Percentiles rank a stretch among this genome's conserved stretches.
Evolutionary conservation across 2,329 filamentous ascomycete species (phyloP).

Genomic region (Aspergillus puulaauensis): DNA sequence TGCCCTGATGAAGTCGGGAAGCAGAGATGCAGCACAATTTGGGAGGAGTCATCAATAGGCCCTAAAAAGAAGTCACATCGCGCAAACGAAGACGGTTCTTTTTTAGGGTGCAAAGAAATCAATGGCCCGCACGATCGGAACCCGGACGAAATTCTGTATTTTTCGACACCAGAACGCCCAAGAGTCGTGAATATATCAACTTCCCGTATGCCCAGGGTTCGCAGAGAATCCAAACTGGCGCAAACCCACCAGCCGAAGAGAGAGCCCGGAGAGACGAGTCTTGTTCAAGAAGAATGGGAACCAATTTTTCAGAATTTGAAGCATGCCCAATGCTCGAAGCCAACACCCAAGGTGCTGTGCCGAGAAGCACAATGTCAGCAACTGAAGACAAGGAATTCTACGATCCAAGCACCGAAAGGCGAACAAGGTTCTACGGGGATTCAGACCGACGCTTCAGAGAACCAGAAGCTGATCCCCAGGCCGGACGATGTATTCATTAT

Average conservation of each 20-base stretch:
- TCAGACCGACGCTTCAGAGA: slow-evolving; percentile 14
- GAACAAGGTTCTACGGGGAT: slow-evolving; percentile 18
- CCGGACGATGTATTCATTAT: slow-evolving; percentile 37
- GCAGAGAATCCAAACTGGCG: slow-evolving; percentile 19
- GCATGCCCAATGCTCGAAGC: slow-evolving; percentile 35
- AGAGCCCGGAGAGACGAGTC: slow-evolving; percentile 19
- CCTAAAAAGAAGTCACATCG: slow-evolving; percentile 20
- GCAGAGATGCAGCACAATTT: slow-evolving; percentile 36
- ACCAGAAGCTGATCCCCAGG: slow-evolving; percentile 13
- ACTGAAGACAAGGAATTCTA: slow-evolving; percentile 16
- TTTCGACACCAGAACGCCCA: slow-evolving; percentile 30
- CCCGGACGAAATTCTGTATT: slow-evolving; percentile 39
- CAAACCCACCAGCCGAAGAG: slow-evolving; percentile 7
- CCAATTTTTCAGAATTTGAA: slow-evolving; percentile 36
- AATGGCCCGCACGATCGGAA: slow-evolving; percentile 33
- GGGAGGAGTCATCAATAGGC: slow-evolving; percentile 30
- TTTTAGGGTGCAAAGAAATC: slow-evolving; percentile 43
- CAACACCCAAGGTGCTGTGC: slow-evolving; percentile 25
- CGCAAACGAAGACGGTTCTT: slow-evolving; percentile 34
- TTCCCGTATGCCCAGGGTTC: slow-evolving; percentile 20
- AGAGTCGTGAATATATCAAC: slow-evolving; percentile 23
- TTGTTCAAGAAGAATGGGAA: slow-evolving; percentile 28
- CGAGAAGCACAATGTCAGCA: slow-evolving; percentile 21
- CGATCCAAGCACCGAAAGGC: slow-evolving; percentile 25
- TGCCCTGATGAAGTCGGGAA: slow-evolving; percentile 41